Evolutionary conservation across 139 green algal genomes (phyloP).

Genomic region (Coelastrella sp.): DNA sequence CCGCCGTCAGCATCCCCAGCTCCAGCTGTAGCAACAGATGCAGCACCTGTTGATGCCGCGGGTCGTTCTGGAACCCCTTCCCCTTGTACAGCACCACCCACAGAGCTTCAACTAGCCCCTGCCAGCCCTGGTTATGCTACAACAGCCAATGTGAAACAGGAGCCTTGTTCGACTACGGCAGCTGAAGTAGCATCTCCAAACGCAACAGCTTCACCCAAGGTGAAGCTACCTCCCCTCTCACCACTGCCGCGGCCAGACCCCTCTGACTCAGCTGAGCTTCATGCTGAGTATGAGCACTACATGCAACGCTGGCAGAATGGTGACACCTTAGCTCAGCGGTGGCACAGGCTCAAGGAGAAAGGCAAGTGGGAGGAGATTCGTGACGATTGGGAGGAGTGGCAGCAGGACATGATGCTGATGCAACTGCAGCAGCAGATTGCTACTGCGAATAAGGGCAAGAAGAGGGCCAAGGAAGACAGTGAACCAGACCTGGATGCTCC

Average conservation of each 20-base stretch:
- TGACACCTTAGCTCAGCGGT: constrained; percentile 21
- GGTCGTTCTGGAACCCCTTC: neutral
- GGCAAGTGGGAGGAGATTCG: constrained; percentile 12
- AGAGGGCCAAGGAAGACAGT: neutral
- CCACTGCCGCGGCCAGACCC: neutral
- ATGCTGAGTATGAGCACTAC: constrained; percentile 28
- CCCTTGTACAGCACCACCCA: neutral
- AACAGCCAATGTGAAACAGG: neutral
- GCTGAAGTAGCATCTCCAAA: neutral
- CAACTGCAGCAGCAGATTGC: constrained; percentile 33
- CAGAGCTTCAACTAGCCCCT: neutral
- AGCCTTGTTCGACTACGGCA: neutral
- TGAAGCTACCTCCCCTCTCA: constrained; percentile 12
- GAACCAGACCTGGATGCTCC: neutral
- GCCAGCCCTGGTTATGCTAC: neutral
- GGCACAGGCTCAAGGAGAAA: constrained; percentile 14
- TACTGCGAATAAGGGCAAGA: neutral
- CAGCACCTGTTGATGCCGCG: neutral
- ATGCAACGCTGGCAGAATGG: constrained; percentile 11
- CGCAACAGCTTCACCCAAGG: constrained; percentile 1
- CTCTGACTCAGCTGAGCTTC: neutral
- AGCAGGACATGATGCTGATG: constrained; percentile 22
- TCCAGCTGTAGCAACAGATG: neutral
- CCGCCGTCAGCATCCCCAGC: neutral
- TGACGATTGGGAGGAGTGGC: constrained; percentile 30